These are phyloP conservation scores for Boletales sp. DNA, from an alignment of 768 basidiomycete genomes.

Conservation along the genomic window DNA sequence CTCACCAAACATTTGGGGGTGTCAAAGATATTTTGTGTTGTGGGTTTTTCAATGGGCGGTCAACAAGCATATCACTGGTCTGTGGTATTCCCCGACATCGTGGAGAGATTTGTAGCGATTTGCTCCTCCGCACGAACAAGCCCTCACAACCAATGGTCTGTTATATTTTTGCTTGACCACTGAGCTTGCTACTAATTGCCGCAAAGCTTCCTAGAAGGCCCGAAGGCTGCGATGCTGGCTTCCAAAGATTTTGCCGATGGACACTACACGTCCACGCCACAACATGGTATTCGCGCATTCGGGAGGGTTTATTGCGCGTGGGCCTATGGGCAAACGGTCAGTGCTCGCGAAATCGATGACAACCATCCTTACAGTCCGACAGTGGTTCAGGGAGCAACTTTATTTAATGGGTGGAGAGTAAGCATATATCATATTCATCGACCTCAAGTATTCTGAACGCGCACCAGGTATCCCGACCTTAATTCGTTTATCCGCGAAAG, in stretches of 20 bases:
- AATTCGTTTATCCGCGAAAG: slow-evolving; percentile 46
- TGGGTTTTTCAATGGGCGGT: slow-evolving; percentile 61
- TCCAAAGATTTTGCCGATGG: slow-evolving; percentile 55
- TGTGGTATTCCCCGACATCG: slow-evolving; percentile 53
- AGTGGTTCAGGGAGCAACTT: slow-evolving; percentile 55
- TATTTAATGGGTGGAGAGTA: slow-evolving; percentile 43
- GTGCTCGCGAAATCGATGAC: slow-evolving; percentile 8
- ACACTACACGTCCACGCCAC: slow-evolving; percentile 46
- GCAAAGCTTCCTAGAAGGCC: slow-evolving; percentile 57
- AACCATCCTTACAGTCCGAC: slow-evolving; percentile 1
- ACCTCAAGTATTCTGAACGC: neutral
- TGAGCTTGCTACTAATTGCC: neutral
- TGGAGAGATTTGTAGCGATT: slow-evolving; percentile 43
- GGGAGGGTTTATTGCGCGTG: slow-evolving; percentile 57
- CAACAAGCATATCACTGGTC: slow-evolving; percentile 60
- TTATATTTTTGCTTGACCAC: neutral
- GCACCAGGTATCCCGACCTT: slow-evolving; percentile 43
- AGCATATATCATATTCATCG: slow-evolving; percentile 8
- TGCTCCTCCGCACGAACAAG: slow-evolving; percentile 57
- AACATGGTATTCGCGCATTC: slow-evolving; percentile 53
- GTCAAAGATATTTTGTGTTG: slow-evolving; percentile 16
- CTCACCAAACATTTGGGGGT: slow-evolving; percentile 33
- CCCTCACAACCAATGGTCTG: slow-evolving; percentile 52
- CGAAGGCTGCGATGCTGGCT: slow-evolving; percentile 49
- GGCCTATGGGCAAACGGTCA: slow-evolving; percentile 56